phyloP scores from a whole-genome alignment of 495 filamentous ascomycete genomes.

The Physcia stellaris region DNA sequence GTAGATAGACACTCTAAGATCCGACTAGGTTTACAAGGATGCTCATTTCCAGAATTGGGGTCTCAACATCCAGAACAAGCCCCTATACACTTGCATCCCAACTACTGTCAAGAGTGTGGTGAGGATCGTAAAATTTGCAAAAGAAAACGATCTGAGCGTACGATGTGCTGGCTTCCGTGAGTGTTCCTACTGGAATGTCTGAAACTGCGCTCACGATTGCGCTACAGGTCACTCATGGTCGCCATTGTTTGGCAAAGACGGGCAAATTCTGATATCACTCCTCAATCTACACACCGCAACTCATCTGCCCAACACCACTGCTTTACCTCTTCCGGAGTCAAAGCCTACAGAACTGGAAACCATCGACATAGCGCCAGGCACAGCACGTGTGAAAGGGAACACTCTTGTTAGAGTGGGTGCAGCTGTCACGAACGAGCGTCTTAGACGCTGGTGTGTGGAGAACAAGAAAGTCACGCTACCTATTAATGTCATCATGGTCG shows the following conservation, averaged over 20 bases:
- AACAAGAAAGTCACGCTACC: slow-evolving; percentile 29
- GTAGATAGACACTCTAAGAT: slow-evolving; percentile 1
- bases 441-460: slow-evolving; percentile 32
- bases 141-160: slow-evolving; percentile 23
- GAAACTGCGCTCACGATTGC: too few species aligned
- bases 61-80: slow-evolving; percentile 28
- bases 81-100: slow-evolving; percentile 31
- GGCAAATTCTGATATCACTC: slow-evolving; percentile 36
- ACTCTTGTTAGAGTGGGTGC: slow-evolving; percentile 29
- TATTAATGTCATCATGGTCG: slow-evolving; percentile 36
- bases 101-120: slow-evolving; percentile 31
- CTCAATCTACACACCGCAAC: slow-evolving; percentile 27
- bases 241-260: slow-evolving; percentile 28
- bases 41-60: slow-evolving; percentile 38
- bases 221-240: slow-evolving; percentile 32
- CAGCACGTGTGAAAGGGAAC: slow-evolving; percentile 16
- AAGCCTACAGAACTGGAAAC: slow-evolving; percentile 18
- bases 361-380: slow-evolving; percentile 26
- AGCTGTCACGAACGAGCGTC: slow-evolving; percentile 33
- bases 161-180: slow-evolving; percentile 30
- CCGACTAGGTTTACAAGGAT: slow-evolving; percentile 4
- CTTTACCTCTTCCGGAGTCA: slow-evolving; percentile 17
- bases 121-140: slow-evolving; percentile 29
- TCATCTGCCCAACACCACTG: slow-evolving; percentile 25
- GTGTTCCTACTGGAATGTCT: too few species aligned